Conservation (phyloP, 1,139 yeast genomes). For the Yamadazyma diospyri region DNA sequence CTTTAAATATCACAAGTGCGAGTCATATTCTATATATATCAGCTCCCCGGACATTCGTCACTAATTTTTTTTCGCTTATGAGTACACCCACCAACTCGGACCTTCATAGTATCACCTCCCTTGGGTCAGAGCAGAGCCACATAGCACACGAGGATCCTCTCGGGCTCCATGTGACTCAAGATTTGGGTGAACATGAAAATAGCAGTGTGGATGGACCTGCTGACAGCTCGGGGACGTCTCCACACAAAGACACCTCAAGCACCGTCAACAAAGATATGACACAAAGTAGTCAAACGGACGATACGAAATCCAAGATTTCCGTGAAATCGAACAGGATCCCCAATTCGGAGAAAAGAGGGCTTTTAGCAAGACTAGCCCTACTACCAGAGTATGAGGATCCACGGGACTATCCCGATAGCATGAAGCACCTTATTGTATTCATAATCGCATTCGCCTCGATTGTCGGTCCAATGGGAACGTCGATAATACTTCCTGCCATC, state of each 20-base stretch:
- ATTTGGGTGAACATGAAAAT: too few relatives aligned
- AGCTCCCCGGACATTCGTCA: too few relatives aligned
- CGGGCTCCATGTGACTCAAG: conserved; percentile 30
- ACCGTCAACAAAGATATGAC: too few relatives aligned
- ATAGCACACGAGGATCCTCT: conserved; percentile 9
- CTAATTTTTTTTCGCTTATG: too few relatives aligned
- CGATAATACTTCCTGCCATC: conserved; percentile 78
- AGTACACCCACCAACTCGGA: conserved; percentile 2
- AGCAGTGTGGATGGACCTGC: too few relatives aligned
- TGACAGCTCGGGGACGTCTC: too few relatives aligned
- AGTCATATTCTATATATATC: too few relatives aligned
- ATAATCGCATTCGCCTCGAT: conserved; percentile 72
- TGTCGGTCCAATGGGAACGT: conserved; percentile 91
- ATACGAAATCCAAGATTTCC: conserved; percentile 5
- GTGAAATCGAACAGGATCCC: conserved; percentile 31
- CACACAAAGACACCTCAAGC: too few relatives aligned
- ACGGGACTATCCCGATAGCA: conserved; percentile 49
- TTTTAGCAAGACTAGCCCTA: conserved; percentile 49
- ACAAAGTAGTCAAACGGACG: too few relatives aligned
- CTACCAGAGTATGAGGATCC: conserved; percentile 77
- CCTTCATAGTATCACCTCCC: conserved; percentile 6
- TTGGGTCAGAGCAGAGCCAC: conserved; percentile 9
- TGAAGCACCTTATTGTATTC: conserved; percentile 55
- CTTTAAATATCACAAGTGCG: too few relatives aligned
- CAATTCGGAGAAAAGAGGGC: conserved; percentile 47